Base-by-base conservation (phyloP, 305 asterid genomes). In the Fraxinus dipetala region DNA sequence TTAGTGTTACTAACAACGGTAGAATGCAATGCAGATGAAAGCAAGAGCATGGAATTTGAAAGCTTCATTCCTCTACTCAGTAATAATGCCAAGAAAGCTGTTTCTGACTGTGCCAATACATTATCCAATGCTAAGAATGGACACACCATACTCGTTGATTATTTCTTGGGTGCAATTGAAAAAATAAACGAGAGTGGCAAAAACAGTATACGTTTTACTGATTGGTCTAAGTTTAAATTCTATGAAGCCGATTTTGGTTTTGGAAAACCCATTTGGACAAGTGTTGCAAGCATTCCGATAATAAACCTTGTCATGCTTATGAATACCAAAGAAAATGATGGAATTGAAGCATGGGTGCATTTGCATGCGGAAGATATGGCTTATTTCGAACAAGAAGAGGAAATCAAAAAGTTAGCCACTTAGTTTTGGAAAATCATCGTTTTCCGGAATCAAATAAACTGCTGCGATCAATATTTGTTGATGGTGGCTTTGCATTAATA, bases 221-320 rank as follows among this genome's bases (percentile, higher is more conserved):
- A 81, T 34, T 84, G 79, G 79, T 77, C 87, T 10, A 84, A 84
- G 38, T 84, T 84, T 26, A 82, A 82, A 10, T 84, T 81, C 2
- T 85, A 85, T 14, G 80, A 65, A 45, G 56, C 70, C 7, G 75
- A 81, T 16, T 81, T 81, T 40, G 80, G 84, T 22, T 81, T 61
- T 2, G 84, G 80, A 70, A 81, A 63, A 40, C 80, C 84, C 8
- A 18, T 75, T 1, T 81, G 84, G 80, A 73, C 28, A 31, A 81
- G 84, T 75, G 67, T 75, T 20, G 70, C 77, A 1, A 20, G n/a
- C 28, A 74, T 40, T 4, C 76, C 67, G 13, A 1, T 59, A 2
- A 16, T 16, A 2, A 76, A 76, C 35, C 13, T 81, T 30, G 30
- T 81, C 40, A 28, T 31, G 13, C 54, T 76, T 22, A 65, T 81